phyloP scores from a whole-genome alignment of 805 yeast species.

The Cyberlindnera maritima region DNA sequence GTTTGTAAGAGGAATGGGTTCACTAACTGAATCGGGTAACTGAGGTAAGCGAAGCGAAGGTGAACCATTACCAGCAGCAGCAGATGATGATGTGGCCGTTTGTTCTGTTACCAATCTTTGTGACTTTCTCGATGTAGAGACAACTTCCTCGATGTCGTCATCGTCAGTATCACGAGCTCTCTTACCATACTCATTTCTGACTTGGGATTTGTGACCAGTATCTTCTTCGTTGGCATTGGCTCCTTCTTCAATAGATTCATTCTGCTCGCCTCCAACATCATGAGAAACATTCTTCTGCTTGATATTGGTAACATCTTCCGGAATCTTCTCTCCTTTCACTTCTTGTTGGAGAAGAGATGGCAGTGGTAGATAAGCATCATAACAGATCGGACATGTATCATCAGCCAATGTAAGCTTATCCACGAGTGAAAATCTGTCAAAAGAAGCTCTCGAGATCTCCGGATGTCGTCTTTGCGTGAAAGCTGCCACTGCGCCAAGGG shows the following conservation, averaged over 20 bases:
- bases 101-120: not conserved
- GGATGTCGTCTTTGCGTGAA: constrained; percentile 39
- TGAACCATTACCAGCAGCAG: too few relatives aligned
- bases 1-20: too few relatives aligned
- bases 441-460: constrained; percentile 47
- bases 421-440: constrained; percentile 46
- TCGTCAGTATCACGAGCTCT: constrained; percentile 23
- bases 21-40: not conserved
- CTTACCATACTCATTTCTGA: constrained; percentile 23
- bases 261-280: too few relatives aligned
- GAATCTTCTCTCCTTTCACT: constrained; percentile 23
- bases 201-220: too few relatives aligned
- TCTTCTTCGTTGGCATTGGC: too few relatives aligned
- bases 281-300: too few relatives aligned
- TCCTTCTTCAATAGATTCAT: too few relatives aligned
- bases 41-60: not conserved
- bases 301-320: too few relatives aligned
- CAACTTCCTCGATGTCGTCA: constrained; percentile 2
- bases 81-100: too few relatives aligned
- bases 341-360: constrained; percentile 5
- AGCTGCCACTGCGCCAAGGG: constrained; percentile 58
- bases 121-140: too few relatives aligned
- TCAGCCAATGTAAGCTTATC: constrained; percentile 32
- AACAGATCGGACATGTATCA: constrained; percentile 60
- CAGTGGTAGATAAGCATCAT: constrained; percentile 40